phyloP scores from a whole-genome alignment of 441 rosid species.

The Mallotus japonicus region DNA sequence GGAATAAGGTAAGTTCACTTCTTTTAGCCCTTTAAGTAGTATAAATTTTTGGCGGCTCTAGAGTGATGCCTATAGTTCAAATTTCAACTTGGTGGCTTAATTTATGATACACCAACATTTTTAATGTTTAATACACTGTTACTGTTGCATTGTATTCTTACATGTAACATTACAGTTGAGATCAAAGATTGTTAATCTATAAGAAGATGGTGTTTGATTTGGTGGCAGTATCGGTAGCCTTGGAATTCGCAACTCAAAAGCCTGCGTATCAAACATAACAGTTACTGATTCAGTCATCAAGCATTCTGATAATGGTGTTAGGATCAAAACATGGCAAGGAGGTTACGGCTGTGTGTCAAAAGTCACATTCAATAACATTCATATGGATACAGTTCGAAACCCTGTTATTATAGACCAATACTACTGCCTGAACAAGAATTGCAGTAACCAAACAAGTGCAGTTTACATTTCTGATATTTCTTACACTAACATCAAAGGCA shows the following conservation, averaged over 20 bases:
- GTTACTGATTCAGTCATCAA: constrained; percentile 38
- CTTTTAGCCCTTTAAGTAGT: background rate
- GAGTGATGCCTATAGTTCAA: background rate
- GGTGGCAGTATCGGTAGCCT: constrained; percentile 46
- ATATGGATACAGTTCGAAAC: constrained; percentile 44
- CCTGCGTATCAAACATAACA: constrained; percentile 46
- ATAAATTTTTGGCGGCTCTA: constrained; percentile 19
- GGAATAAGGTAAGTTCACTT: constrained; percentile 42
- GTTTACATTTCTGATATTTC: constrained; percentile 35
- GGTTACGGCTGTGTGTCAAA: constrained; percentile 44
- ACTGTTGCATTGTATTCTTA: background rate
- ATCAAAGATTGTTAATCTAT: background rate
- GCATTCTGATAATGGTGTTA: constrained; percentile 44
- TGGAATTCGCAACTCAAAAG: constrained; percentile 39
- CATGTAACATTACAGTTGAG: background rate
- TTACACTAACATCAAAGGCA: constrained; percentile 44
- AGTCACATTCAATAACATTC: constrained; percentile 36
- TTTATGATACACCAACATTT: constrained; percentile 6
- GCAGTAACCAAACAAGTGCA: constrained; percentile 47
- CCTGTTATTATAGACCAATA: constrained; percentile 49
- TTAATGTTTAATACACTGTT: background rate
- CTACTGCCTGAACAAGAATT: constrained; percentile 40
- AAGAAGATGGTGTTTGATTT: background rate
- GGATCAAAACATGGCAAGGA: constrained; percentile 57
- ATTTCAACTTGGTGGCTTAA: constrained; percentile 11